Evolutionary conservation across 2,329 filamentous ascomycete species (phyloP).

Genomic region (Fusarium circinatum): DNA sequence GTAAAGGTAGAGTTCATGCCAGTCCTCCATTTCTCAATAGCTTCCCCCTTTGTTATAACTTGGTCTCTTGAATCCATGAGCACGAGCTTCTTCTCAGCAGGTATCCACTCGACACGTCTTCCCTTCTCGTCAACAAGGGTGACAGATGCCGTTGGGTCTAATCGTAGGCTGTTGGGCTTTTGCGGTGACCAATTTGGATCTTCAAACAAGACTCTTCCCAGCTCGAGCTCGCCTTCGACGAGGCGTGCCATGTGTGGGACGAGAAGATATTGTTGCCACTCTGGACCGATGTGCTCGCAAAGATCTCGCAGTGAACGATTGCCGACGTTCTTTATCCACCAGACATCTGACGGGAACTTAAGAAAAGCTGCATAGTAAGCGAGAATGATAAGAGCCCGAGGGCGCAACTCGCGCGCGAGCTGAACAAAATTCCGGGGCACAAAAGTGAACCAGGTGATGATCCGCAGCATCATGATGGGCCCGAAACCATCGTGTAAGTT

Average conservation of each 20-base stretch:
- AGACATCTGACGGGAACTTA: constrained; percentile 55
- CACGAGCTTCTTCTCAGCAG: constrained; percentile 33
- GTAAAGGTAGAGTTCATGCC: neutral
- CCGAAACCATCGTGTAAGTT: constrained; percentile 58
- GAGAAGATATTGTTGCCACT: constrained; percentile 55
- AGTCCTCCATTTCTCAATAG: constrained; percentile 13
- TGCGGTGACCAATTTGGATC: constrained; percentile 55
- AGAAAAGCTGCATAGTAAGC: constrained; percentile 64
- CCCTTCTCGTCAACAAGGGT: constrained; percentile 39
- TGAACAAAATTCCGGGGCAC: constrained; percentile 57
- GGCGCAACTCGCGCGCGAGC: constrained; percentile 53
- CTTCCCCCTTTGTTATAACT: neutral
- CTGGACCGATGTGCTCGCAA: constrained; percentile 50
- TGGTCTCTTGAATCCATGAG: constrained; percentile 28
- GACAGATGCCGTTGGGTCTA: constrained; percentile 30
- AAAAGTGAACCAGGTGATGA: constrained; percentile 65
- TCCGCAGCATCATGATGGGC: constrained; percentile 58
- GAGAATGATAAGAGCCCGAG: constrained; percentile 62
- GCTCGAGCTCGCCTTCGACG: constrained; percentile 47
- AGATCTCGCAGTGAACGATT: constrained; percentile 60
- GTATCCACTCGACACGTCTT: constrained; percentile 37
- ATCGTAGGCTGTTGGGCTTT: constrained; percentile 11
- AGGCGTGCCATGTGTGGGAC: constrained; percentile 54
- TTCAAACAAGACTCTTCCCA: constrained; percentile 56
- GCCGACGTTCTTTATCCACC: constrained; percentile 63